phyloP scores from a whole-genome alignment of 768 basidiomycete genomes.

The Leccinum broughii region DNA sequence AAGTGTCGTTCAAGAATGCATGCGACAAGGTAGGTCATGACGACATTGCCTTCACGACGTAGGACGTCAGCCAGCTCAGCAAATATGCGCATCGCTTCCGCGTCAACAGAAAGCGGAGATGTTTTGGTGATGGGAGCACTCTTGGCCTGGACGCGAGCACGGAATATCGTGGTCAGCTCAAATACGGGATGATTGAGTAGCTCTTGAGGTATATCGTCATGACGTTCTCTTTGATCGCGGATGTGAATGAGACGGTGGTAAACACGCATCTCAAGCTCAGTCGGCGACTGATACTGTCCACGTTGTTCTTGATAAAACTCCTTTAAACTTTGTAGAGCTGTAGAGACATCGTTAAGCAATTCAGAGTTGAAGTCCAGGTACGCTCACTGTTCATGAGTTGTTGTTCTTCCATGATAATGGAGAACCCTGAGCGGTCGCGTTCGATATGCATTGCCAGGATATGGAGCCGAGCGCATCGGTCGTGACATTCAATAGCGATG shows the following conservation, averaged over 20 bases:
- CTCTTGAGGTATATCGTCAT: slow-evolving; percentile 66
- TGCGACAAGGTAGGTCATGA: slow-evolving; percentile 86
- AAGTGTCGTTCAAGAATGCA: slow-evolving; percentile 89
- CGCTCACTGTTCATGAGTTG: slow-evolving; percentile 87
- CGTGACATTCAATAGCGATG: slow-evolving; percentile 85
- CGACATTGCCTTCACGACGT: slow-evolving; percentile 59
- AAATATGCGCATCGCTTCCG: slow-evolving; percentile 65
- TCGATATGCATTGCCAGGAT: slow-evolving; percentile 76
- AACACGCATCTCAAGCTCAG: slow-evolving; percentile 94
- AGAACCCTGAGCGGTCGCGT: slow-evolving; percentile 58
- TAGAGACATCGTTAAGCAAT: background rate
- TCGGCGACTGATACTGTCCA: slow-evolving; percentile 64
- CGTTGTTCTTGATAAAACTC: slow-evolving; percentile 90
- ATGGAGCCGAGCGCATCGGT: slow-evolving; percentile 92
- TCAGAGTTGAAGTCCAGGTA: background rate
- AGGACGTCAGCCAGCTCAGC: slow-evolving; percentile 60
- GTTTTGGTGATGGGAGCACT: slow-evolving; percentile 74
- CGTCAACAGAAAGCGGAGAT: slow-evolving; percentile 63
- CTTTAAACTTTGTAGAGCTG: slow-evolving; percentile 89
- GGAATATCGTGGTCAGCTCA: slow-evolving; percentile 79
- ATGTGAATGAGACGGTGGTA: slow-evolving; percentile 94
- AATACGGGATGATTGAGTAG: slow-evolving; percentile 76
- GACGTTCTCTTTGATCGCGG: slow-evolving; percentile 76
- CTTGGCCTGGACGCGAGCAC: slow-evolving; percentile 74
- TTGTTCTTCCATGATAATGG: slow-evolving; percentile 76